Conservation (phyloP, 2,329 filamentous ascomycete species). For the Aspergillus niger region DNA sequence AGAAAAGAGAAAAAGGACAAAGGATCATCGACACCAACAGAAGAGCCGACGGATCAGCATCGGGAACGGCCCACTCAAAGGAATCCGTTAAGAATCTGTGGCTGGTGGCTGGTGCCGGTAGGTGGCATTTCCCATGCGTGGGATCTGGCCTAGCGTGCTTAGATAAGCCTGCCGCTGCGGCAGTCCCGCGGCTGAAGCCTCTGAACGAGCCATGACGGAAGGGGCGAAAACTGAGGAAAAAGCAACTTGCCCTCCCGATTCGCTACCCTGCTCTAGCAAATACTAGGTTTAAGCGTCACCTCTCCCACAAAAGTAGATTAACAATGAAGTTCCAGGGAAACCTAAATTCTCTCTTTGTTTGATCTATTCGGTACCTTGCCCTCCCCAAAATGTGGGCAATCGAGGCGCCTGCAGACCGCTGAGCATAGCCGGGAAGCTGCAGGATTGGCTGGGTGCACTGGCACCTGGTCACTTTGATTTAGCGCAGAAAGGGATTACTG, state of each 20-base stretch:
- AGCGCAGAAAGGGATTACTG: slow-evolving; percentile 5
- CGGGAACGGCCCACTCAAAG: slow-evolving; percentile 26
- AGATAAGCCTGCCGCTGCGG: slow-evolving; percentile 16
- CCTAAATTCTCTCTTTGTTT: background rate
- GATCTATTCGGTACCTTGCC: background rate
- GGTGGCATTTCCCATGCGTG: slow-evolving; percentile 7
- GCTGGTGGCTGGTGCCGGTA: slow-evolving; percentile 15
- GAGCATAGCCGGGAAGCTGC: slow-evolving; percentile 21
- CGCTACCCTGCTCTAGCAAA: background rate
- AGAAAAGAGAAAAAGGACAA: slow-evolving; percentile 1
- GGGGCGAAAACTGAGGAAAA: slow-evolving; percentile 11
- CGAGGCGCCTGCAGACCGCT: slow-evolving; percentile 18
- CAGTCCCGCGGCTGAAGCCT: slow-evolving; percentile 11
- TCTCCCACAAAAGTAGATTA: background rate
- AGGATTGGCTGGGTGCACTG: slow-evolving; percentile 20
- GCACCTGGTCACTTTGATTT: slow-evolving; percentile 12
- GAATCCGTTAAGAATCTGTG: slow-evolving; percentile 27
- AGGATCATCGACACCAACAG: slow-evolving; percentile 24
- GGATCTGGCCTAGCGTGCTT: slow-evolving; percentile 16
- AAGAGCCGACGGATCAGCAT: slow-evolving; percentile 29
- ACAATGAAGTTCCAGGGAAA: slow-evolving; percentile 1
- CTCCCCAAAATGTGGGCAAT: background rate
- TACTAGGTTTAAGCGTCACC: background rate
- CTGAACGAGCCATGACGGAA: slow-evolving; percentile 24
- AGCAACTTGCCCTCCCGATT: background rate